Percentiles rank a stretch among this genome's conserved stretches.
Evolutionary conservation across 1,139 yeast species (phyloP).

Genomic region (Kluyveromyces sp.): DNA sequence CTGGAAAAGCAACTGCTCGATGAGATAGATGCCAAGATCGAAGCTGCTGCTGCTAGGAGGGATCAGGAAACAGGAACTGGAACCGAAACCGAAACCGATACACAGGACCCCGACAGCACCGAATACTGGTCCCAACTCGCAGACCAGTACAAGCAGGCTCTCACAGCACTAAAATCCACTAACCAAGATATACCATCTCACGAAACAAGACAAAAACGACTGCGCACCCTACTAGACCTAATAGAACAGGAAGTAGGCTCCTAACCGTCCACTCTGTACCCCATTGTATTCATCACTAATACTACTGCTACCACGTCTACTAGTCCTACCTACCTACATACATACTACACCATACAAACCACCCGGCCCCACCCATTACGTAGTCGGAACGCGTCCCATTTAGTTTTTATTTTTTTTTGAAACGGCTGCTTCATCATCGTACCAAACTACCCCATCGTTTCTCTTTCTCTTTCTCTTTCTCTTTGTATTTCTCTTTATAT

Average conservation of each 20-base stretch:
- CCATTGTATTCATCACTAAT: neutral
- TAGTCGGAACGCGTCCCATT: too few species aligned
- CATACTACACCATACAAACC: too few species aligned
- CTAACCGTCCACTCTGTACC: neutral
- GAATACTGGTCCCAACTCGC: constrained; percentile 16
- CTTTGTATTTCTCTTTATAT: neutral
- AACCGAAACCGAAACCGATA: neutral
- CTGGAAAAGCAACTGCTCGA: constrained; percentile 19
- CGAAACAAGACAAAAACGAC: constrained; percentile 11
- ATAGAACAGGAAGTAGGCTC: constrained; percentile 15
- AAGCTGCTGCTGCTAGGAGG: neutral
- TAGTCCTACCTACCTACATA: neutral
- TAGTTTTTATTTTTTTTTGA: too few species aligned
- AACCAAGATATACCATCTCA: constrained; percentile 12
- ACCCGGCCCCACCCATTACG: too few species aligned
- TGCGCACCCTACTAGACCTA: constrained; percentile 13
- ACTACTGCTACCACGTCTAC: too few species aligned
- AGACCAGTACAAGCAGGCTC: constrained; percentile 17
- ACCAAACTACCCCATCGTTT: too few species aligned
- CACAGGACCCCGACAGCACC: constrained; percentile 9
- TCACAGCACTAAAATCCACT: constrained; percentile 10
- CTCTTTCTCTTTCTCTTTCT: neutral
- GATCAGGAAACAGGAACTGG: neutral
- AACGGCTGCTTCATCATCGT: too few species aligned
- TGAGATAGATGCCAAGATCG: constrained; percentile 19